Conservation (phyloP, 1,139 yeast species). For the Pichia sp. region DNA sequence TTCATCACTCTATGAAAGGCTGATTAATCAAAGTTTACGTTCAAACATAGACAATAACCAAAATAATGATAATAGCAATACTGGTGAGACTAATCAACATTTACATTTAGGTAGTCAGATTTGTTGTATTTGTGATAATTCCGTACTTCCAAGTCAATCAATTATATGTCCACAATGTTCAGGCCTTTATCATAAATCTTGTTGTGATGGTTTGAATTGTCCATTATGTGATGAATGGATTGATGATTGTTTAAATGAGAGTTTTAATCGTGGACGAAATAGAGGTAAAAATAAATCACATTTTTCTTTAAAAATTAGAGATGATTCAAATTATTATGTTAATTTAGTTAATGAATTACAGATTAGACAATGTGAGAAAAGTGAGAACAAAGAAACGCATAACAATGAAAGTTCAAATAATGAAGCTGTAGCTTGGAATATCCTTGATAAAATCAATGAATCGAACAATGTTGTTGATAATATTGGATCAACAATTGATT, state of each 20-base stretch:
- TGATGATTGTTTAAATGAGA: too few species aligned
- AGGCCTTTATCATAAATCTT: conserved; percentile 16
- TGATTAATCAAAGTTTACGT: neutral
- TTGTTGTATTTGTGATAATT: conserved; percentile 18
- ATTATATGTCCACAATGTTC: conserved; percentile 19
- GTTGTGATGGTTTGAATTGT: conserved; percentile 16
- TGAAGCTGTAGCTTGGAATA: conserved; percentile 14
- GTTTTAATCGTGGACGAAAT: conserved; percentile 5
- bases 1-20: neutral
- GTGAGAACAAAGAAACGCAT: neutral
- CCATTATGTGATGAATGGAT: conserved; percentile 18
- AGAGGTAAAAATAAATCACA: neutral
- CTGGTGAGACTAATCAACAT: neutral
- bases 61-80: too few species aligned
- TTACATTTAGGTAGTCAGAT: conserved; percentile 7
- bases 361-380: too few species aligned
- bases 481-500: neutral
- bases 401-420: neutral
- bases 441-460: conserved; percentile 7
- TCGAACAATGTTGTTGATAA: neutral
- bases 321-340: conserved; percentile 23
- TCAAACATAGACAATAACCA: too few species aligned
- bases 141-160: conserved; percentile 7
- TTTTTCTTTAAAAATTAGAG: too few species aligned
- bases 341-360: conserved; percentile 21